These are phyloP conservation scores for Aspergillus fischeri DNA, from an alignment of 2,329 filamentous ascomycete genomes.

Conservation along the genomic window DNA sequence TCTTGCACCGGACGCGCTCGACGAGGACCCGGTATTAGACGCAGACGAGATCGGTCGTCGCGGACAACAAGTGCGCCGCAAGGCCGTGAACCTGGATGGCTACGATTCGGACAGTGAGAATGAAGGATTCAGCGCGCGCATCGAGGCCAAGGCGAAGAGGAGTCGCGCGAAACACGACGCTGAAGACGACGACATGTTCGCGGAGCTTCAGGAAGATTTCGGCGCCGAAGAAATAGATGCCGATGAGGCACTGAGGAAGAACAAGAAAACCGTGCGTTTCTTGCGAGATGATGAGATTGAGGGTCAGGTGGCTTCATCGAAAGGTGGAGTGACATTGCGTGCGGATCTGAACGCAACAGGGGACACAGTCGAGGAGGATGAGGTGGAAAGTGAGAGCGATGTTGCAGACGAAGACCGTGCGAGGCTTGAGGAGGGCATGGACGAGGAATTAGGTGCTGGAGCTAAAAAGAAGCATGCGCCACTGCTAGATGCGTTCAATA, in stretches of 20 bases:
- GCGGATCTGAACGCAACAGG: slow-evolving; percentile 51
- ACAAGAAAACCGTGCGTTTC: slow-evolving; percentile 60
- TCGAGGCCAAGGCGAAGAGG: slow-evolving; percentile 54
- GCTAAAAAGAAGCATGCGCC: slow-evolving; percentile 90
- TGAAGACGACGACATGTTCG: slow-evolving; percentile 75
- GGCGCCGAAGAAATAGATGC: slow-evolving; percentile 51
- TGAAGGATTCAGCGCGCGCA: slow-evolving; percentile 77
- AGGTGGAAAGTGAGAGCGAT: slow-evolving; percentile 54
- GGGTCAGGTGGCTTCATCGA: slow-evolving; percentile 72
- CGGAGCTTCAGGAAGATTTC: slow-evolving; percentile 59
- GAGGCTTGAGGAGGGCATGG: slow-evolving; percentile 69
- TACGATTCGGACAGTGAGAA: slow-evolving; percentile 93
- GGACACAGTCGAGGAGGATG: slow-evolving; percentile 58
- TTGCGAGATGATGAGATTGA: slow-evolving; percentile 64
- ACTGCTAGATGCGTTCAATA: slow-evolving; percentile 93
- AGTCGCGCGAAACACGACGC: slow-evolving; percentile 33
- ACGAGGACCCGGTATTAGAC: slow-evolving; percentile 73
- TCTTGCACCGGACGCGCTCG: slow-evolving; percentile 74
- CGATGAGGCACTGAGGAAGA: slow-evolving; percentile 52
- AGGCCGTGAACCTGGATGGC: slow-evolving; percentile 92
- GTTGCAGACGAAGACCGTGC: slow-evolving; percentile 66
- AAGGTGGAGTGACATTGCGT: slow-evolving; percentile 65
- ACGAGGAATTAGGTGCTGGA: slow-evolving; percentile 85
- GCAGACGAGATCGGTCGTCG: slow-evolving; percentile 84
- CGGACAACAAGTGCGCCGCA: slow-evolving; percentile 73